Evolutionary conservation across 148 eudicot genomes (phyloP).

Genomic region (Rheum nobile): DNA sequence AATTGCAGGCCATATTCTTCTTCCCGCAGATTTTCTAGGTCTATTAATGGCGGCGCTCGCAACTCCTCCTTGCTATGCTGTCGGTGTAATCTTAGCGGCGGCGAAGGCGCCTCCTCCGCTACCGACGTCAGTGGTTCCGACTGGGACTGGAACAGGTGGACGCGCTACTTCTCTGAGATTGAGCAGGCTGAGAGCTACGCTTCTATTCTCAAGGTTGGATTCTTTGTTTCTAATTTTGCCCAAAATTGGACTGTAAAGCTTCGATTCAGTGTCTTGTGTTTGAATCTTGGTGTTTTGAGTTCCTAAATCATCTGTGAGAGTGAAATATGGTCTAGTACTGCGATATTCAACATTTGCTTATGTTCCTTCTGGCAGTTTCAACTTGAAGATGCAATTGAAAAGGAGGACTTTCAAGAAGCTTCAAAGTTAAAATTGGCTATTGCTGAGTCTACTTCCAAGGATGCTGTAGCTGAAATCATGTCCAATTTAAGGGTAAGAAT

Average conservation of each 20-base stretch:
- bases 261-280: not conserved
- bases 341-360: not conserved
- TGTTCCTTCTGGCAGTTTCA: conserved; percentile 48
- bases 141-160: conserved; percentile 77
- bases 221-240: not conserved
- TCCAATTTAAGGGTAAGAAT: conserved; percentile 52
- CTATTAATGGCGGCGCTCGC: conserved; percentile 2
- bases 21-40: not conserved
- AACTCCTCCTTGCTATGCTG: conserved; percentile 16
- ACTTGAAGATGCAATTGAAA: conserved; percentile 88
- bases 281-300: not conserved
- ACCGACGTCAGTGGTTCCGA: conserved; percentile 12
- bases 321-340: not conserved
- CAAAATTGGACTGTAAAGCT: not conserved
- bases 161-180: conserved; percentile 45
- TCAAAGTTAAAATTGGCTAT: conserved; percentile 67
- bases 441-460: conserved; percentile 68
- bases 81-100: conserved; percentile 16
- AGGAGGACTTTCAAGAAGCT: conserved; percentile 92
- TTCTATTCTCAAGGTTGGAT: conserved; percentile 53
- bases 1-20: not conserved
- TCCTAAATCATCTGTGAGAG: not conserved
- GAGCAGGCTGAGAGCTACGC: conserved; percentile 56
- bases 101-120: not conserved
- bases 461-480: conserved; percentile 79